These are phyloP conservation scores for Echinochloa phyllopogon DNA, from an alignment of 176 grass and related monocot species.

Conservation along the genomic window DNA sequence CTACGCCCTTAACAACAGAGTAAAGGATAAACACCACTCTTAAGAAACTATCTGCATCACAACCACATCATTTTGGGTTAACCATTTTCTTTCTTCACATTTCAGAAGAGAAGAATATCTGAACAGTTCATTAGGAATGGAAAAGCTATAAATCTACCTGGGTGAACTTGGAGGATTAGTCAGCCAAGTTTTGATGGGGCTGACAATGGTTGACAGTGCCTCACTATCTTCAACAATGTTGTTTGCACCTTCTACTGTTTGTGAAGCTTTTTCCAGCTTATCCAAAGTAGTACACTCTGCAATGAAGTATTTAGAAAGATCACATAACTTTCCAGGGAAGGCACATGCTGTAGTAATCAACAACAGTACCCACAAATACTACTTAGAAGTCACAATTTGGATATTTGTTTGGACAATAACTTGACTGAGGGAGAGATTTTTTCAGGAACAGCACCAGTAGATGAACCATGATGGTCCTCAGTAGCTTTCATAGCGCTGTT, in stretches of 20 bases:
- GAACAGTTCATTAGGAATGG: background rate
- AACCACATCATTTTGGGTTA: background rate
- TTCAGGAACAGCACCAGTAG: slow-evolving; percentile 38
- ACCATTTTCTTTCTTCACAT: background rate
- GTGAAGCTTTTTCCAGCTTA: slow-evolving; percentile 87
- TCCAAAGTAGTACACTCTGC: slow-evolving; percentile 77
- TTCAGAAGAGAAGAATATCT: background rate
- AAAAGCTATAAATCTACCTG: slow-evolving; percentile 51
- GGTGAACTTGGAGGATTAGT: slow-evolving; percentile 60
- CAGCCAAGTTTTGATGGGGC: slow-evolving; percentile 73
- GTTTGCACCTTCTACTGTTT: slow-evolving; percentile 79
- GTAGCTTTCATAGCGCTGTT: slow-evolving; percentile 12
- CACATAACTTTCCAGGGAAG: slow-evolving; percentile 8
- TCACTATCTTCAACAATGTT: slow-evolving; percentile 76
- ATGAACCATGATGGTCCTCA: slow-evolving; percentile 42
- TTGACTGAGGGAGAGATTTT: slow-evolving; percentile 41
- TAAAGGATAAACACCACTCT: background rate
- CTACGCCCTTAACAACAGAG: slow-evolving; percentile 8
- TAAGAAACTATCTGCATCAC: background rate
- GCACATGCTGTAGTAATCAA: slow-evolving; percentile 4
- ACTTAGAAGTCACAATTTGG: background rate
- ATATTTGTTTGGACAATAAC: slow-evolving; percentile 21
- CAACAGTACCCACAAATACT: slow-evolving; percentile 11
- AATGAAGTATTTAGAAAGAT: slow-evolving; percentile 23
- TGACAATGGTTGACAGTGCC: slow-evolving; percentile 63